Conservation (phyloP, 225 moss, liverwort and hornwort genomes). For the Antitrichia curtipendula region DNA sequence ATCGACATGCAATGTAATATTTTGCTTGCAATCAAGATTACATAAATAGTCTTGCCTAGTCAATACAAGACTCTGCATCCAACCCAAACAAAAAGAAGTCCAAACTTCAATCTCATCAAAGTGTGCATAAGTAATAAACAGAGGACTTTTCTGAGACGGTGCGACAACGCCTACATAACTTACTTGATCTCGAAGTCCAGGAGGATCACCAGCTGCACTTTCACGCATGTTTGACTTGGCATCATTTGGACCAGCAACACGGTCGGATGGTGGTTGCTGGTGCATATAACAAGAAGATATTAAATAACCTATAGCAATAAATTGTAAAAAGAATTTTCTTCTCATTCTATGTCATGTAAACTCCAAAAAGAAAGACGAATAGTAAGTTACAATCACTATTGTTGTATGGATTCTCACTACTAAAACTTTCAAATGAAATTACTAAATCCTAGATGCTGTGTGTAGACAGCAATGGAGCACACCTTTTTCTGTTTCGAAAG, state of each 20-base stretch:
- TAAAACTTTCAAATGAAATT: neutral
- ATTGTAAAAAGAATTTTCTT: neutral
- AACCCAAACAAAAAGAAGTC: neutral
- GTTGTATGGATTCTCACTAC: neutral
- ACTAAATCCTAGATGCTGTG: neutral
- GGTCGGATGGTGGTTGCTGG: slow-evolving; percentile 49
- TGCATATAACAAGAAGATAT: neutral
- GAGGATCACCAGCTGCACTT: slow-evolving; percentile 61
- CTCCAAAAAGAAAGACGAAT: neutral
- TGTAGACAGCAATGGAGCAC: neutral
- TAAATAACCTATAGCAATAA: neutral
- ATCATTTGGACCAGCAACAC: slow-evolving; percentile 52
- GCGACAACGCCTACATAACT: neutral
- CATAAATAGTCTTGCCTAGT: neutral
- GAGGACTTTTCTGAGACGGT: neutral
- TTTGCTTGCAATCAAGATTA: neutral
- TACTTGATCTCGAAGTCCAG: slow-evolving; percentile 79
- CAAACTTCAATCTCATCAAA: neutral
- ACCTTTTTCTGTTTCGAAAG: slow-evolving; percentile 76
- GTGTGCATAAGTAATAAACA: neutral
- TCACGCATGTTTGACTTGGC: slow-evolving; percentile 54
- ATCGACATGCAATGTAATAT: neutral
- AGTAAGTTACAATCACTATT: neutral
- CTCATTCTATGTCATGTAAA: neutral
- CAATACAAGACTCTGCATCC: neutral